Evolutionary conservation across 2,329 filamentous ascomycete genomes (phyloP).

Genomic region (Fusarium scirpi): DNA sequence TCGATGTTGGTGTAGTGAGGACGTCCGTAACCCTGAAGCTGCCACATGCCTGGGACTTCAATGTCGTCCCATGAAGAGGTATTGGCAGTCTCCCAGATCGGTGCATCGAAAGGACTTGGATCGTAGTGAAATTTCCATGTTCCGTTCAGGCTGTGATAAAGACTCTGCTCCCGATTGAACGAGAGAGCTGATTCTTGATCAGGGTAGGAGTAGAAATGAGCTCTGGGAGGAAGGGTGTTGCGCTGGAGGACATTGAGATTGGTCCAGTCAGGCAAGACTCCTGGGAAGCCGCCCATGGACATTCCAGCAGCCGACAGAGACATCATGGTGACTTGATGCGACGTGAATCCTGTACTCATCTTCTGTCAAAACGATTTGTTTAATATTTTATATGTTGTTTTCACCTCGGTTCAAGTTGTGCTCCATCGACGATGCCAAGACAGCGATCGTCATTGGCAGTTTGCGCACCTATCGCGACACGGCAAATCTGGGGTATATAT

Average conservation of each 20-base stretch:
- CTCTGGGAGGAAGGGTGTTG: slow-evolving; percentile 18
- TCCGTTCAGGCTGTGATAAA: slow-evolving; percentile 13
- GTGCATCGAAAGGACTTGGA: slow-evolving; percentile 8
- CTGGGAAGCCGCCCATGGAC: slow-evolving; percentile 11
- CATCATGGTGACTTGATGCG: slow-evolving; percentile 10
- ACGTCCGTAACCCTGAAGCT: slow-evolving; percentile 73
- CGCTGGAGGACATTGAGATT: slow-evolving; percentile 16
- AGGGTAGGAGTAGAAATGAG: slow-evolving; percentile 29
- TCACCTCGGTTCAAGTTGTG: slow-evolving; percentile 1
- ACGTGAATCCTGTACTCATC: neutral
- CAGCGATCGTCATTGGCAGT: slow-evolving; percentile 1
- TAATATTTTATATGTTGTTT: neutral
- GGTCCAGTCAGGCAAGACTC: slow-evolving; percentile 13
- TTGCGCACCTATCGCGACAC: slow-evolving; percentile 28
- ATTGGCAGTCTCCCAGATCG: slow-evolving; percentile 16
- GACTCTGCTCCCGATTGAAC: neutral
- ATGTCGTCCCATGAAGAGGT: slow-evolving; percentile 54
- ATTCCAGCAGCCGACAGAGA: slow-evolving; percentile 1
- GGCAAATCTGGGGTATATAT: neutral
- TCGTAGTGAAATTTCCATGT: slow-evolving; percentile 34
- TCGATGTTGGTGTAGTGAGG: slow-evolving; percentile 78
- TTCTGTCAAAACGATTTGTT: no score
- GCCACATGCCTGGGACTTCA: slow-evolving; percentile 76
- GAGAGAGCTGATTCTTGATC: slow-evolving; percentile 6
- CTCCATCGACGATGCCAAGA: slow-evolving; percentile 11